Base-by-base conservation (phyloP, 306 rosid species). In the Biancaea sappan region DNA sequence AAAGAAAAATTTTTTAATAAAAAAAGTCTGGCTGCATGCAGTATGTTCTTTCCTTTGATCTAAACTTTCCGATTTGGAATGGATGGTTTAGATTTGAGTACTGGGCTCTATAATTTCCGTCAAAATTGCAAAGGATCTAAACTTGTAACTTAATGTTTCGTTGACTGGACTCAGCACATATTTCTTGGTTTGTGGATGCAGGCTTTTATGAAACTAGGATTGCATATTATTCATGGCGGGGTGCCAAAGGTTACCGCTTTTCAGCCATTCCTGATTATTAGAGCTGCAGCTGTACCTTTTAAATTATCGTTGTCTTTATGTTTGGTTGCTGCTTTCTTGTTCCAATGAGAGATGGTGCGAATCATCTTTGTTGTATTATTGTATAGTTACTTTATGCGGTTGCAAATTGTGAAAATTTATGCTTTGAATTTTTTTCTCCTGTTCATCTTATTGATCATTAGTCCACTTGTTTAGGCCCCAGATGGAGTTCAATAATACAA, bases 161-260 rank as follows among this genome's bases (percentile, higher is more conserved):
- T 40, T 68, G 60, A 74, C 68, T 66, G 40, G 57, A 40, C 34
- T 16, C 51, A 8, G 38, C 16, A n/a, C 59, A 18, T 50, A 34
- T 69, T 2, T 46, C 40, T 74, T 60, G 68, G 52, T 47, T 79
- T 83, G 22, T 78, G 79, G 29, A 41, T 79, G 81, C 89, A 91
- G 96, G 97, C 64, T 94, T 94, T 86, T 94, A 94, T 32, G 97
- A 94, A 84, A 94, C 96, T 66, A 86, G 97, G 64, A 73, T 94
- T 66, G 97, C 98, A 1, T 91, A 94, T 83, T 94, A 94, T 74
- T 82, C 98, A 25, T 94, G 94, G 94, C 80, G 97, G 78, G 97
- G 97, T 16, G 94, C 84, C 59, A 68, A 84, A 38, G 97, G 97
- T 71, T 94, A 81, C 73, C 94, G 91, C 50, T 94, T 89, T 41